Evolutionary conservation across 306 rosid species (phyloP).

Genomic region (Cucurbita maxima): DNA sequence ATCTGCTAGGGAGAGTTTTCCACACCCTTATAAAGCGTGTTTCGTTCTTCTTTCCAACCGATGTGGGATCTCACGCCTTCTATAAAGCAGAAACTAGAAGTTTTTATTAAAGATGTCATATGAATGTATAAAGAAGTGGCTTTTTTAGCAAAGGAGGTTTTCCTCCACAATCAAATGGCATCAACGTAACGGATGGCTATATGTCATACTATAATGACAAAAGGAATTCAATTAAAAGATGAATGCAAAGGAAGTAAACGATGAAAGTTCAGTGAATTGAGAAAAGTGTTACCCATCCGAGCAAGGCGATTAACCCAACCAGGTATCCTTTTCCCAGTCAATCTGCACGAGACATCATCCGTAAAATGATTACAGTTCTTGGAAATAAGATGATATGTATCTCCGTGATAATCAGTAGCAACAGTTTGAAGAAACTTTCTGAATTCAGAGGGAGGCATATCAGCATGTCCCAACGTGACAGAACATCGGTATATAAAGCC

Average conservation of each 20-base stretch:
- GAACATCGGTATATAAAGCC: constrained; percentile 67
- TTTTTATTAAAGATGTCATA: not conserved
- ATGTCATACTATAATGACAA: not conserved
- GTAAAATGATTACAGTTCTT: constrained; percentile 96
- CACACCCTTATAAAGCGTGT: no score
- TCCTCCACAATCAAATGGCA: not conserved
- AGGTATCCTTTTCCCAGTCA: constrained; percentile 61
- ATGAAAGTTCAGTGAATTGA: not conserved
- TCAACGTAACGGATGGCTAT: not conserved
- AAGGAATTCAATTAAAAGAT: not conserved
- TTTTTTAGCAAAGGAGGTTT: not conserved
- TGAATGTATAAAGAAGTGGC: constrained; percentile 3
- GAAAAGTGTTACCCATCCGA: constrained; percentile 47
- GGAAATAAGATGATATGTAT: constrained; percentile 88
- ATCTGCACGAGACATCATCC: constrained; percentile 48
- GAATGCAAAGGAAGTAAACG: not conserved
- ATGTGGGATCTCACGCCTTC: not conserved
- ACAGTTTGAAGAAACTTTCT: constrained; percentile 51
- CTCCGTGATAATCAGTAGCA: constrained; percentile 85
- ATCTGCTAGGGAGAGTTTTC: no score
- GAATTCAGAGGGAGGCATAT: constrained; percentile 44
- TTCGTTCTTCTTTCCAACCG: no score
- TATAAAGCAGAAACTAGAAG: not conserved
- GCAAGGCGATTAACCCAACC: constrained; percentile 99
- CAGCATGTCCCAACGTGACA: constrained; percentile 45